A percentile compares a stretch with the other conserved stretches of the same genome.
Conservation (phyloP, 1,284 basidiomycete species). For the Apiotrichum montevideense region DNA sequence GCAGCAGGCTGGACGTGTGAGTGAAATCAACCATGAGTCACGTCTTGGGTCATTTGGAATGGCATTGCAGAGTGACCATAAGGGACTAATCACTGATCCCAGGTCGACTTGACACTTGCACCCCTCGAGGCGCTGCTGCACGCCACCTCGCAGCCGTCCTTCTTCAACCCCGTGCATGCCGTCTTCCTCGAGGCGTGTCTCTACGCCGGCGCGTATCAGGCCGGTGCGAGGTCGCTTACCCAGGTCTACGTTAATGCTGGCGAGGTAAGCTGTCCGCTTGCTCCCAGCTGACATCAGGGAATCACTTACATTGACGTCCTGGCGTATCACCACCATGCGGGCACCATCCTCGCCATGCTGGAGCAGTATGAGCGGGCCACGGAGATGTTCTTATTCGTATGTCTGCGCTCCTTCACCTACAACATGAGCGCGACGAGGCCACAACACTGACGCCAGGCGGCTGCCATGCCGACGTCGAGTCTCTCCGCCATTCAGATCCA, state of each 20-base stretch:
- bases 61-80: too few species aligned
- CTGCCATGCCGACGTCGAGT: slow-evolving; percentile 26
- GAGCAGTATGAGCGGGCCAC: slow-evolving; percentile 23
- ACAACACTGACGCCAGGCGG: slow-evolving; percentile 21
- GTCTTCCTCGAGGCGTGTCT: slow-evolving; percentile 30
- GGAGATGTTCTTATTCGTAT: slow-evolving; percentile 30
- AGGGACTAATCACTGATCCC: too few species aligned
- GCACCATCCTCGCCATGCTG: slow-evolving; percentile 27
- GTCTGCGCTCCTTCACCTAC: slow-evolving; percentile 1
- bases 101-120: slow-evolving; percentile 7
- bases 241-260: slow-evolving; percentile 20
- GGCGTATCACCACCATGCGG: slow-evolving; percentile 41
- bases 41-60: not conserved
- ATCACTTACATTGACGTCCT: slow-evolving; percentile 35
- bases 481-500: slow-evolving; percentile 38
- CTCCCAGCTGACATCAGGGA: not conserved
- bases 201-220: slow-evolving; percentile 6
- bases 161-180: slow-evolving; percentile 30
- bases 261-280: slow-evolving; percentile 14
- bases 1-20: slow-evolving; percentile 23
- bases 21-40: not conserved
- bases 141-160: not conserved
- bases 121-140: slow-evolving; percentile 21
- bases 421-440: not conserved
- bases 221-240: not conserved